Conservation (phyloP, 2,329 filamentous ascomycete genomes). For the Beauveria medogensis region DNA sequence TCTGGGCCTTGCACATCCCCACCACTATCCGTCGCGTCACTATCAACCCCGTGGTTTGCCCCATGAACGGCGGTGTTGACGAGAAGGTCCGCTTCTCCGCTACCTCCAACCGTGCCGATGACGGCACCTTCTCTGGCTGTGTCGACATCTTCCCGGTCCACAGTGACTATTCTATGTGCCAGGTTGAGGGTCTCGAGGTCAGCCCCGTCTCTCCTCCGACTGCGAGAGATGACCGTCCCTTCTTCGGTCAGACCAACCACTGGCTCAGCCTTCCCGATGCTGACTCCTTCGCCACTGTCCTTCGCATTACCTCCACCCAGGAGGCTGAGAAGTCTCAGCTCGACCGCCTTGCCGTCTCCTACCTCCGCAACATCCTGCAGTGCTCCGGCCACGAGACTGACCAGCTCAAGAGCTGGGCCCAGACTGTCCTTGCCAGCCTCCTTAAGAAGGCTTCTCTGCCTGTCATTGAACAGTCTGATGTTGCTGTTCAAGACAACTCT, state of each 20-base stretch:
- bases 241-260: conserved; percentile 11
- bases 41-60: conserved; percentile 10
- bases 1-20: conserved; percentile 26
- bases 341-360: conserved; percentile 7
- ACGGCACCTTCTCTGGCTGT: conserved; percentile 6
- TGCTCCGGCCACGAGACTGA: conserved; percentile 8
- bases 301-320: conserved; percentile 2
- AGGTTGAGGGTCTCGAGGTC: conserved; percentile 11
- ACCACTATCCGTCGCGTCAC: conserved; percentile 18
- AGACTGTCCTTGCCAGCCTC: conserved; percentile 8
- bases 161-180: conserved; percentile 3
- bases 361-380: conserved; percentile 8
- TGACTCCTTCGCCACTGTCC: conserved; percentile 2
- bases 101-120: conserved; percentile 7
- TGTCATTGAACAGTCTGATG: background rate
- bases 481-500: background rate
- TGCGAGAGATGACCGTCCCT: conserved; percentile 7
- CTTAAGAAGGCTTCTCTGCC: conserved; percentile 4
- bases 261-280: conserved; percentile 9
- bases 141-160: conserved; percentile 10
- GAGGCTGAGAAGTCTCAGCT: conserved; percentile 10
- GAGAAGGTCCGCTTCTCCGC: conserved; percentile 8
- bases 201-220: conserved; percentile 11
- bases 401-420: conserved; percentile 9
- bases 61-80: conserved; percentile 9